Conservation (phyloP, 192 early-diverging fungal species). For the Rhizophlyctis rosea region DNA sequence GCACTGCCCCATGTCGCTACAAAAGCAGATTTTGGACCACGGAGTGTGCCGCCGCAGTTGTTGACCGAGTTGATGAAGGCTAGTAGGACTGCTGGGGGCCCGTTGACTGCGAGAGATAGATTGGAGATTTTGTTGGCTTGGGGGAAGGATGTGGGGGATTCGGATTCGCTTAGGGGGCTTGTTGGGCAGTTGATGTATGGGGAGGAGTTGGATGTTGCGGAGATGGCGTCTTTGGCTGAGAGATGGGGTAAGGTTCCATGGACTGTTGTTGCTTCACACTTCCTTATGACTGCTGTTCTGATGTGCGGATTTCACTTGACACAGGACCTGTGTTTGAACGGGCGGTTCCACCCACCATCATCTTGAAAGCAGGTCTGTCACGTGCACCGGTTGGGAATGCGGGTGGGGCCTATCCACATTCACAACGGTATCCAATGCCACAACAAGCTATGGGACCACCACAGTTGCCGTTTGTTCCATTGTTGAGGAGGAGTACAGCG, state of each 20-base stretch:
- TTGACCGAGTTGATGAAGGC: background rate
- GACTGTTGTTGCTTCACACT: too few species aligned
- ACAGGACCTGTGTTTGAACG: background rate
- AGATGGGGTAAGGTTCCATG: constrained; percentile 1
- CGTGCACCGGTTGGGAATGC: too few species aligned
- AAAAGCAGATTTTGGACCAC: background rate
- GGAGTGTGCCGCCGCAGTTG: background rate
- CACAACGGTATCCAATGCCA: too few species aligned
- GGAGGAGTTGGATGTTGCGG: background rate
- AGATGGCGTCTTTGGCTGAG: background rate
- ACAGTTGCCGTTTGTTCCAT: too few species aligned
- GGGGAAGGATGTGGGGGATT: background rate
- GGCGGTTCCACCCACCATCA: background rate
- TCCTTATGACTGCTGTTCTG: too few species aligned
- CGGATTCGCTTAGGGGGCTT: background rate
- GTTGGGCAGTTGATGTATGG: background rate
- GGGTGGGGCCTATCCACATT: too few species aligned
- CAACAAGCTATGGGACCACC: too few species aligned
- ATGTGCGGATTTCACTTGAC: too few species aligned
- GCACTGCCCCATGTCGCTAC: background rate
- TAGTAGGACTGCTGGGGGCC: background rate
- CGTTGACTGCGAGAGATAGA: background rate
- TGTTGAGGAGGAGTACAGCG: too few species aligned
- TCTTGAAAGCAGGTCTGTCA: background rate
- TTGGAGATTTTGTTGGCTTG: background rate